Base-by-base conservation (phyloP, 2,329 filamentous ascomycete species). In the Apiospora saccharicola region DNA sequence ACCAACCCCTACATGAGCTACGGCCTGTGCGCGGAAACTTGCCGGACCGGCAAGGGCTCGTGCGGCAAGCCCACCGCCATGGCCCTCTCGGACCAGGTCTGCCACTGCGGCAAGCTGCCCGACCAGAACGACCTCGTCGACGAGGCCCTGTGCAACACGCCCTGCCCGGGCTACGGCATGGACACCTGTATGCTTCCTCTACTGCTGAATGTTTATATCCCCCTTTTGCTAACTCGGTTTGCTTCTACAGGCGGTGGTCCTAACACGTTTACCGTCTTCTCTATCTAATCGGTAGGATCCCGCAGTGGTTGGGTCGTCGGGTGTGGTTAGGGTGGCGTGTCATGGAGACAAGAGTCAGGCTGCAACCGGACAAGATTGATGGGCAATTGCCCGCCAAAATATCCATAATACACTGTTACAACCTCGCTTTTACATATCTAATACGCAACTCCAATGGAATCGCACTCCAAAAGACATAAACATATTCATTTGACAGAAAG, bases 81-180 rank as follows among this genome's bases (percentile, higher is more conserved):
- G 26, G 67, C 26, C 44, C 12, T 69, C 10, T 43, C 67, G 44
- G 67, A 26, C 26, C 4, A n/a, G 7, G 2, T 69, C 8, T 69
- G 67, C 67, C 67, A 69, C 67, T 69, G 67, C 67, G 67, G 67
- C 44, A 69, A 49, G 67, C 26, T 69, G 26, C 67, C 67, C 14
- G 44, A 44, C 44, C 67, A 69, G 67, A 24, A 22, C 44, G 67
- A 69, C 16, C 26, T 69, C 16, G 67, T 69, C 67, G 67, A 49
- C 22, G 67, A 69, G 7, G 67, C 67, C 22, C 44, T 22, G 67
- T 69, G 67, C 67, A 26, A 69, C 67, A n/a, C 16, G 26, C 67
- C 67, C 14, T 69, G 67, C 67, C 67, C 67, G 26, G 67, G 67
- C 44, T 69, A n/a, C 44, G 19, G 13, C 67, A 24, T 13, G 13